Evolutionary conservation across 2,329 filamentous ascomycete genomes (phyloP), one percentile per base, ranked within the genome.

Genomic region (Botrytis fragariae): DNA sequence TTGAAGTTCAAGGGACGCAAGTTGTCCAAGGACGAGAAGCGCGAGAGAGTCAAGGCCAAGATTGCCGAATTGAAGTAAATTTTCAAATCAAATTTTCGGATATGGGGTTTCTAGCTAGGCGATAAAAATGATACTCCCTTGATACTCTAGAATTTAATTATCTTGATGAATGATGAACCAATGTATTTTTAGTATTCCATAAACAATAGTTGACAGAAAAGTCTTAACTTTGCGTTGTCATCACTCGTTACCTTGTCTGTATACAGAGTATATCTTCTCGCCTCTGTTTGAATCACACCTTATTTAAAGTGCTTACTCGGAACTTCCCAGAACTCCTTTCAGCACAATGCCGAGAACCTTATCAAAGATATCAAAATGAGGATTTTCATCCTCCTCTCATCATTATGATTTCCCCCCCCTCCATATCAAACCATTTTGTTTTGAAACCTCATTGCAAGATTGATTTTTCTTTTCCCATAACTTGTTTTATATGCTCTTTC

Each of bases 41-140:
- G 92, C 84, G 88, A 91, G 85, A 89, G 91, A 80, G 90, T 99
- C 85, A 90, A 97, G 91, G 90, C 91, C 84, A 97, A 93, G 90
- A 99, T 99, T 87, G 90, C 92, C 83, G 88, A 92, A 86, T 88
- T 97, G 82, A 89, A 88, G 81, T 85, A 81, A 59, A 72, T 51
- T 74, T 69, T 73, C 37, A 57, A 73, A 54, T 22, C 74, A n/a
- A 70, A 71, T 72, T 63, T 73, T 69, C 69, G 72, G 51, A 69
- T 71, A 73, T 75, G 71, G 74, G 69, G 74, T 72, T 73, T 74
- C 44, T 70, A 61, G 42, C 65, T 59, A 62, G 64, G 57, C 29
- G 42, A 70, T 45, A 63, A 62, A 59, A 72, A 72, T 69, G 61
- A 73, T 42, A 45, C 18, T 39, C 35, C 12, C 48, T 61, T 44